Evolutionary conservation across 2,329 filamentous ascomycete species (phyloP), one percentile per base, ranked within the genome.

Genomic region (Magnaporthiopsis incrustans): DNA sequence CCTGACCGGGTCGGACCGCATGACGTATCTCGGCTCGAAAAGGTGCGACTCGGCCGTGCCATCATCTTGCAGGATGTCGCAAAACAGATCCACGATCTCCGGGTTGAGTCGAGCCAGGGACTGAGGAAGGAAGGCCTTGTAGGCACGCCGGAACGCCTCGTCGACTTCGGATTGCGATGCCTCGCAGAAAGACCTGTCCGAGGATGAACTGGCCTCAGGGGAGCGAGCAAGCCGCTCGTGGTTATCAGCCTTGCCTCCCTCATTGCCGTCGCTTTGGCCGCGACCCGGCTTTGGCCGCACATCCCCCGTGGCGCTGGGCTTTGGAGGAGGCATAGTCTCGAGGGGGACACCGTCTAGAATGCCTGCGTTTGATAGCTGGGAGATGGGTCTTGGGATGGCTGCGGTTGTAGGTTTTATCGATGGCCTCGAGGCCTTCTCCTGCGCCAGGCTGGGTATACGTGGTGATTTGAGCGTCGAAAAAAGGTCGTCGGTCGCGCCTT

Each of bases 31-130:
- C 15, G 78, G 81, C 56, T 80, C 77, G 2, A 83, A 71, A 56
- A 80, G 69, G 66, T 81, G 79, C 18, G 74, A 75, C 70, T 88
- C 85, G 8, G 70, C 74, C 7, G 81, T 86, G 8, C 75, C 72
- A 67, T 88, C 85, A 63, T 84, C 78, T 69, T 85, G 80, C 22
- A 87, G 77, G 3, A 85, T 76, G 68, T 87, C 81, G 68, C 85
- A 88, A 26, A 88, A 76, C 66, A 88, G 82, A 64, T 87, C 81
- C 44, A 89, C 77, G 1, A 85, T 73, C 53, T 85, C 81, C 3
- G 83, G 76, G 64, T 81, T 81, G 3, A 89, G 75, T 3, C 73
- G 76, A 0, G 78, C 78, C 11, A 89, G 69, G 5, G 84, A 80
- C 69, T 89, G 86, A 0, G 87, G 86, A 3, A 85, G 75, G 27